Percentiles rank a stretch among this genome's conserved stretches.
phyloP scores from a whole-genome alignment of 2,329 filamentous ascomycete genomes.

The Botrytis fragariae region DNA sequence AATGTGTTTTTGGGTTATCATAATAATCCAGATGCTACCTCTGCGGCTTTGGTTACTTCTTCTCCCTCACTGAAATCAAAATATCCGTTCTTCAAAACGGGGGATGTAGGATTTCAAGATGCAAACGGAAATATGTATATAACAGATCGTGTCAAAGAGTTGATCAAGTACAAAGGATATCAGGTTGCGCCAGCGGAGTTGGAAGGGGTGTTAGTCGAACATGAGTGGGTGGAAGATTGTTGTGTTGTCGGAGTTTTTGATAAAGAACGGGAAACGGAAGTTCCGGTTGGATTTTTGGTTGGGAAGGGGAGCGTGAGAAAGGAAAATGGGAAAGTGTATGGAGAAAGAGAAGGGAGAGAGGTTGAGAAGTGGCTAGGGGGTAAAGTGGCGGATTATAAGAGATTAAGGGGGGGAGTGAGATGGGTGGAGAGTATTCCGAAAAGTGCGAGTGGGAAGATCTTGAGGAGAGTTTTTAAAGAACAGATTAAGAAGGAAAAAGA shows the following conservation, averaged over 20 bases:
- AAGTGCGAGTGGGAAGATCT: constrained; percentile 50
- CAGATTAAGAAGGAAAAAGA: constrained; percentile 48
- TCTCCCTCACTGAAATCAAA: constrained; percentile 56
- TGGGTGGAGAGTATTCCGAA: constrained; percentile 50
- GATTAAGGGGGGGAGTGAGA: constrained; percentile 47
- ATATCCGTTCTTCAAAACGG: constrained; percentile 65
- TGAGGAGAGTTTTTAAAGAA: constrained; percentile 32
- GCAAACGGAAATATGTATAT: constrained; percentile 77
- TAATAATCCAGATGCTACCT: constrained; percentile 64
- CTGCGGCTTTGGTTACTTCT: constrained; percentile 52
- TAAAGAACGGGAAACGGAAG: constrained; percentile 60
- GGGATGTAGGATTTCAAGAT: constrained; percentile 77
- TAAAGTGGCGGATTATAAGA: constrained; percentile 48
- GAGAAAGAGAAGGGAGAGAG: constrained; percentile 28
- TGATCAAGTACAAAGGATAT: constrained; percentile 63
- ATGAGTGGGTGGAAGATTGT: constrained; percentile 50
- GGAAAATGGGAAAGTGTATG: constrained; percentile 28
- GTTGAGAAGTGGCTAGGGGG: constrained; percentile 44
- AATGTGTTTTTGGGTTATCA: constrained; percentile 58
- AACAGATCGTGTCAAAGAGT: constrained; percentile 74
- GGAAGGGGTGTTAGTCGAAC: constrained; percentile 47
- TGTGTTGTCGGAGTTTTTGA: constrained; percentile 63
- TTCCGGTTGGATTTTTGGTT: constrained; percentile 66
- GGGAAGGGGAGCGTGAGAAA: constrained; percentile 30
- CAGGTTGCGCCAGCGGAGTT: constrained; percentile 66